Base-by-base conservation (phyloP, 2,329 filamentous ascomycete genomes). In the Biscogniauxia sp. region DNA sequence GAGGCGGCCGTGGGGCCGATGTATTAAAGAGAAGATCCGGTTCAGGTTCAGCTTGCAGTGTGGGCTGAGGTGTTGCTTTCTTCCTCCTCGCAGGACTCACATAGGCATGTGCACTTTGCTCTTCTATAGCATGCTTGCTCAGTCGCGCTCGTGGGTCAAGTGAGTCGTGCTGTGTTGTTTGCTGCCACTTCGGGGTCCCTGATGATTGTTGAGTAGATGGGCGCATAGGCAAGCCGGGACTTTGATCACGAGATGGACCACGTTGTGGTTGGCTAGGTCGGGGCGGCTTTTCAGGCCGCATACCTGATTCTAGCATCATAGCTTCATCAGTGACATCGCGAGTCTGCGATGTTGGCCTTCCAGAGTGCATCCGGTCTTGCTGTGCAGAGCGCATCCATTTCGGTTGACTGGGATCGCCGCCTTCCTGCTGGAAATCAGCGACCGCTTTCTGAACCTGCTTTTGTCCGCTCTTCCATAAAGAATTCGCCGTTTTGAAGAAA, bases 381-480 rank as follows among this genome's bases (percentile, higher is more conserved):
- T 85, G 83, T 2, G 87, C 83, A 60, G 93, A 90, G 68, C 90
- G 88, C 94, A 99, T 97, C 95, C 95, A 99, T 72, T 92, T 95
- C 0, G 95, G 95, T 72, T 97, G 91, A 70, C 75, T 91, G 2
- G 90, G 82, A 70, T 97, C 93, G 25, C 82, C 80, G n/a, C 88
- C 89, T 51, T 84, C 83, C 64, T 85, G 82, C 66, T 89, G 85
- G 61, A 98, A 90, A 17, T 99, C 95, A 8, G 93, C 88, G 37
- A 98, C 91, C 4, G 92, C 94, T 75, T 95, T 92, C 70, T 96
- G 92, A 60, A 98, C 85, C 73, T 92, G 93, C 76, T 97, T 99
- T 72, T 93, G 92, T 0, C 94, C 88, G 2, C 90, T 91, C 73
- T 97, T 99, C 95, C 95, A 99, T 0, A 98, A 78, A 0, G 92